phyloP scores from a whole-genome alignment of 2,329 filamentous ascomycete genomes.

The Trichoderma atrobrunneum region DNA sequence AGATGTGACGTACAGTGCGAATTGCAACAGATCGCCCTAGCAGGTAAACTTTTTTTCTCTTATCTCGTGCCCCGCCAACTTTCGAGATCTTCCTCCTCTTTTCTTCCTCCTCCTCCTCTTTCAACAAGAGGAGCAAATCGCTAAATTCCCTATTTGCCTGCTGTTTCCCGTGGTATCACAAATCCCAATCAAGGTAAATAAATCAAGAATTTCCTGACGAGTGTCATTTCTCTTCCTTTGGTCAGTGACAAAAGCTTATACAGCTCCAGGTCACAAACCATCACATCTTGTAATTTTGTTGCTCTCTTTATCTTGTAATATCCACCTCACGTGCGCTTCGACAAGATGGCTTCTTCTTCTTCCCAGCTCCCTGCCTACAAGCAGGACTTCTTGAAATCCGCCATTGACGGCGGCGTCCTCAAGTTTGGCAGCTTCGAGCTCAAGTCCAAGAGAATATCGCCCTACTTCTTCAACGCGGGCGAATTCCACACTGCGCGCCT shows the following conservation, averaged over 20 bases:
- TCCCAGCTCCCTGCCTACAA: slow-evolving; percentile 61
- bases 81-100: not conserved
- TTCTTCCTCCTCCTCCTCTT: not conserved
- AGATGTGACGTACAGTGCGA: not conserved
- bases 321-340: not conserved
- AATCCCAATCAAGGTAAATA: not conserved
- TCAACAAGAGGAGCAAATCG: not conserved
- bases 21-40: not conserved
- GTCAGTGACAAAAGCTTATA: slow-evolving; percentile 4
- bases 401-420: slow-evolving; percentile 66
- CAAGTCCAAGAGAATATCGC: slow-evolving; percentile 87
- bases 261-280: not conserved
- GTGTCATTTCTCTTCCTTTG: not conserved
- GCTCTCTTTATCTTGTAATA: not conserved
- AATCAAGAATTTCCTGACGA: not conserved
- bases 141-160: not conserved
- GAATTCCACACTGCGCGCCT: slow-evolving; percentile 81
- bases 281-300: not conserved
- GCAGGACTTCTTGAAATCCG: slow-evolving; percentile 66
- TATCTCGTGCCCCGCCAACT: not conserved
- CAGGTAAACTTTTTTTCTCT: not conserved
- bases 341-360: slow-evolving; percentile 35
- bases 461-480: slow-evolving; percentile 98
- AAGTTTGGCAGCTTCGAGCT: slow-evolving; percentile 83
- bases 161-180: not conserved